These are phyloP conservation scores for Bothriochloa decipiens DNA, from an alignment of 176 grass and related monocot species.

Conservation along the genomic window DNA sequence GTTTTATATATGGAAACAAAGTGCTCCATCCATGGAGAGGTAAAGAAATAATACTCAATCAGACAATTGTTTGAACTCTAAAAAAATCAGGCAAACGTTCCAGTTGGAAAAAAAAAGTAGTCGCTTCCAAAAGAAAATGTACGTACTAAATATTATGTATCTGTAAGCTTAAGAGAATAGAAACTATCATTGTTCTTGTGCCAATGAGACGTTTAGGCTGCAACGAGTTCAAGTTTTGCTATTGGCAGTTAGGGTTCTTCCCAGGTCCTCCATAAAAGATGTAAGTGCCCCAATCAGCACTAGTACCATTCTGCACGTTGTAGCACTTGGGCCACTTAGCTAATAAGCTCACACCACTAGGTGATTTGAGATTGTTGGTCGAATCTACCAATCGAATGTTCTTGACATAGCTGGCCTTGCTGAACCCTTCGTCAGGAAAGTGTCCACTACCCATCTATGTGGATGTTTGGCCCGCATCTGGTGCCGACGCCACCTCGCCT, in stretches of 20 bases:
- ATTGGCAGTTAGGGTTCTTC: constrained; percentile 61
- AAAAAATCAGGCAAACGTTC: too few species aligned
- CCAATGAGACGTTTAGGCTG: neutral
- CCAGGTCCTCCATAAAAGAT: constrained; percentile 93
- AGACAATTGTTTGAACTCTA: too few species aligned
- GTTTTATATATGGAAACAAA: too few species aligned
- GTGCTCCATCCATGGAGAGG: too few species aligned
- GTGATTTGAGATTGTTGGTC: constrained; percentile 62
- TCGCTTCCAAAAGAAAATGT: too few species aligned
- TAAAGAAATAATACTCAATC: too few species aligned
- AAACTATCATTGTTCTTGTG: neutral
- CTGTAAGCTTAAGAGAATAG: too few species aligned
- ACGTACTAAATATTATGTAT: too few species aligned
- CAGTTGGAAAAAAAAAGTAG: too few species aligned
- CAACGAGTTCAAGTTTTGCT: constrained; percentile 8
- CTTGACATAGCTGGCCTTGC: constrained; percentile 76
- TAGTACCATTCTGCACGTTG: constrained; percentile 68
- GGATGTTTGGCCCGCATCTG: constrained; percentile 64
- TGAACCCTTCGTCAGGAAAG: constrained; percentile 74
- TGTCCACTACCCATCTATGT: constrained; percentile 82
- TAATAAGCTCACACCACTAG: constrained; percentile 51
- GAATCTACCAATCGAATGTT: constrained; percentile 78
- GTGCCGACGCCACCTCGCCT: constrained; percentile 60
- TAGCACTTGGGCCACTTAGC: constrained; percentile 76
- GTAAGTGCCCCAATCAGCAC: constrained; percentile 77